These are phyloP conservation scores for Sparassis latifolia DNA, from an alignment of 1,284 basidiomycete genomes.

Conservation along the genomic window DNA sequence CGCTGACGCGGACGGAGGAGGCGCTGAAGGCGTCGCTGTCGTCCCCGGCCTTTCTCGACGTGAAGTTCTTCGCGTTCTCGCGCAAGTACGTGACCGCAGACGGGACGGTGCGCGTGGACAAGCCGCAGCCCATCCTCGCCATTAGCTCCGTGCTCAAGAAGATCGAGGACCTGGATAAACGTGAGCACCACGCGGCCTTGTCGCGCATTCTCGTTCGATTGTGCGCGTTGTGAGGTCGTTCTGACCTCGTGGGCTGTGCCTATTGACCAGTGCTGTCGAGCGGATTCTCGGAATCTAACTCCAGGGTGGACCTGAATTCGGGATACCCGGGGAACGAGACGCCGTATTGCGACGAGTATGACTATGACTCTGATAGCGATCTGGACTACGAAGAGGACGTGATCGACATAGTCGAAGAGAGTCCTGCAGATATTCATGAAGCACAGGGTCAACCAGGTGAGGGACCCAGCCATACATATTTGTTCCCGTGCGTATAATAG, in stretches of 20 bases:
- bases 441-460: not conserved
- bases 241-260: too few species aligned
- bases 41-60: slow-evolving; percentile 13
- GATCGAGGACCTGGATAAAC: slow-evolving; percentile 16
- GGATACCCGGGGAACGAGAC: slow-evolving; percentile 4
- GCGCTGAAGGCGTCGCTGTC: slow-evolving; percentile 6
- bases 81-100: slow-evolving; percentile 6
- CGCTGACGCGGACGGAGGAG: not conserved
- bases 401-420: not conserved
- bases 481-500: too few species aligned
- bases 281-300: slow-evolving; percentile 15
- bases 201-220: too few species aligned
- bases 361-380: slow-evolving; percentile 23
- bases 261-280: slow-evolving; percentile 13
- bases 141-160: slow-evolving; percentile 14
- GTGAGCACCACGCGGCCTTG: slow-evolving; percentile 6
- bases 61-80: slow-evolving; percentile 19
- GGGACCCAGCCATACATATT: too few species aligned
- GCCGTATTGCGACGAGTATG: slow-evolving; percentile 14
- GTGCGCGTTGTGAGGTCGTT: not conserved
- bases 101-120: slow-evolving; percentile 8
- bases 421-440: not conserved
- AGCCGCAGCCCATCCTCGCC: slow-evolving; percentile 14
- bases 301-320: slow-evolving; percentile 2
- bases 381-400: slow-evolving; percentile 16